A percentile compares a stretch with the other conserved stretches of the same genome.
Evolutionary conservation across 129 eudicot species (phyloP).

Genomic region (Oenanthe sinensis): DNA sequence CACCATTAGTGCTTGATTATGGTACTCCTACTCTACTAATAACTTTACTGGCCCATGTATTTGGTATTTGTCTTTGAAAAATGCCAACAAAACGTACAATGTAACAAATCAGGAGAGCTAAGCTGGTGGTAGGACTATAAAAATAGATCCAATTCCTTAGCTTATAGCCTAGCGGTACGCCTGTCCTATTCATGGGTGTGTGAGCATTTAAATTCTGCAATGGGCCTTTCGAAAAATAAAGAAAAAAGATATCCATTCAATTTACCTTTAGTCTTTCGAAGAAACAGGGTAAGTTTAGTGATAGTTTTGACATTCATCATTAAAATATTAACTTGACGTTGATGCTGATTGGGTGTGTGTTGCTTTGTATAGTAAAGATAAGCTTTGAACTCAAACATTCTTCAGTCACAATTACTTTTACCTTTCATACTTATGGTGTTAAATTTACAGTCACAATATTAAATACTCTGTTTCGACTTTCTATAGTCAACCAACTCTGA

Average conservation of each 20-base stretch:
- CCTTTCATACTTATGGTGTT: neutral
- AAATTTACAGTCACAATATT: neutral
- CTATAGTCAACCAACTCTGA: neutral
- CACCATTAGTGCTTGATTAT: too few relatives aligned
- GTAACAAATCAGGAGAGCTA: too few relatives aligned
- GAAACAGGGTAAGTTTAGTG: neutral
- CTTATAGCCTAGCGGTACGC: neutral
- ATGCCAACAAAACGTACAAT: too few relatives aligned
- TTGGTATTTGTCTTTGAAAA: too few relatives aligned
- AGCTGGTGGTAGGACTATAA: too few relatives aligned
- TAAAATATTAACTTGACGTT: neutral
- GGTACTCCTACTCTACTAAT: too few relatives aligned
- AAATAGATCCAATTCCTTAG: neutral
- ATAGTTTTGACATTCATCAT: neutral
- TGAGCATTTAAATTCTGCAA: neutral
- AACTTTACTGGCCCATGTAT: too few relatives aligned
- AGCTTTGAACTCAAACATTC: neutral
- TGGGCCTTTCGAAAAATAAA: neutral
- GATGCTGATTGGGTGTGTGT: neutral
- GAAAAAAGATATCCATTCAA: neutral
- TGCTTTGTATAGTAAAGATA: neutral
- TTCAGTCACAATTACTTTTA: neutral
- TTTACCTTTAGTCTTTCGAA: neutral
- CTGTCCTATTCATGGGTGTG: neutral
- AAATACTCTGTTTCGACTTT: neutral